Evolutionary conservation across 768 basidiomycete genomes (phyloP).

Genomic region (Terana coerulea): DNA sequence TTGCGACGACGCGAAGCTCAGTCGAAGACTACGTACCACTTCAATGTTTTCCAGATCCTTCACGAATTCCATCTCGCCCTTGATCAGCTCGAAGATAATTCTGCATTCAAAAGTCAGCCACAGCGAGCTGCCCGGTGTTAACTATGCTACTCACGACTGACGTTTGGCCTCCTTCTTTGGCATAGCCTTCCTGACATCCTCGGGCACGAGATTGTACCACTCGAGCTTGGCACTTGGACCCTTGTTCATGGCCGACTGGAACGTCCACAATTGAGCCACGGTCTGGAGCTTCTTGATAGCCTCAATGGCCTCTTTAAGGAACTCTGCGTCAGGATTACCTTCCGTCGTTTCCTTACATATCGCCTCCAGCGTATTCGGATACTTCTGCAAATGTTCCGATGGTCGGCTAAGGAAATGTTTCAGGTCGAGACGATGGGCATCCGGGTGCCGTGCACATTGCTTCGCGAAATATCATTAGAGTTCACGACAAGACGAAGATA

Average conservation of each 20-base stretch:
- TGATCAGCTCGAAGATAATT: constrained; percentile 91
- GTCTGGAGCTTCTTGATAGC: constrained; percentile 81
- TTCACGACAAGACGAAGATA: background rate
- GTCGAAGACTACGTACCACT: constrained; percentile 41
- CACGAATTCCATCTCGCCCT: constrained; percentile 94
- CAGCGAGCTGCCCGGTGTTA: too few relatives aligned
- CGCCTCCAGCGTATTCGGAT: constrained; percentile 81
- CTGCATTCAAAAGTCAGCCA: constrained; percentile 32
- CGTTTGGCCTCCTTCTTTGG: constrained; percentile 76
- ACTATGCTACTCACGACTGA: constrained; percentile 66
- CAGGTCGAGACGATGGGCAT: constrained; percentile 61
- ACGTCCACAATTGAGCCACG: constrained; percentile 80
- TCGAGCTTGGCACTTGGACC: constrained; percentile 80
- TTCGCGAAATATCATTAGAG: constrained; percentile 24
- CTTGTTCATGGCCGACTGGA: constrained; percentile 86
- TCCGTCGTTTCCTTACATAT: constrained; percentile 78
- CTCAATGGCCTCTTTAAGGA: constrained; percentile 76
- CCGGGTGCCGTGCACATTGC: constrained; percentile 49
- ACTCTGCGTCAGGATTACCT: constrained; percentile 81
- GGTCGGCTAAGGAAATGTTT: constrained; percentile 79
- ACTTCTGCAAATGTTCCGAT: constrained; percentile 78
- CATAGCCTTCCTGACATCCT: constrained; percentile 57
- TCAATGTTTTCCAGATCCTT: constrained; percentile 87
- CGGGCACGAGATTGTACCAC: constrained; percentile 84
- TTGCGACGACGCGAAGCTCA: background rate